Base-by-base conservation (phyloP, 495 filamentous ascomycete species). In the Eremomyces bilateralis region DNA sequence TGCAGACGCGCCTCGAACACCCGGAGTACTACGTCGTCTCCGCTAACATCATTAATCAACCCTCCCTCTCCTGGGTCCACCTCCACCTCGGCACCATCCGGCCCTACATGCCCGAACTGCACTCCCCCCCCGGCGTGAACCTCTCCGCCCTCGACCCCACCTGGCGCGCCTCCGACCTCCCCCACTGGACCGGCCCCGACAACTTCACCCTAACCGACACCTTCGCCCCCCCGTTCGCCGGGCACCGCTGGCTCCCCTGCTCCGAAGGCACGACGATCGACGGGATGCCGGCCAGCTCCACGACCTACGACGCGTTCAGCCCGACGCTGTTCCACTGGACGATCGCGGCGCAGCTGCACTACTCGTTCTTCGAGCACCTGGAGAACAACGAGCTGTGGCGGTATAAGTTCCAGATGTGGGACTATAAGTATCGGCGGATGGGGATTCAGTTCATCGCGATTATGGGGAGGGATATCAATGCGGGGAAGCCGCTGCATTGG, bases 321-420 rank as follows among this genome's bases (percentile, higher is more conserved):
- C 53, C 53, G 0, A 49, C 47, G 4, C 43, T 61, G 42, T 43
- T 45, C 3, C 52, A 60, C 3, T 68, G 65, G 64, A 58, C 56
- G 4, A 57, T 64, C 13, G 53, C 56, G 34, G 62, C 62, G 2
- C 64, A 68, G 44, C 59, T 64, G 31, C 64, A 69, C 37, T 66
- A 67, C 41, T 65, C 60, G 4, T 61, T 69, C 36, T 49, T 69
- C 10, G 47, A 58, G 16, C 61, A 68, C 36, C 53, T 69, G 1
- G 63, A 67, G 41, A 39, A 46, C 3, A 47, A 55, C 33, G 43
- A 56, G 11, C 40, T 66, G 33, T 40, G 46, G 21, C 53, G 45
- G 12, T 69, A 69, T 43, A 65, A 65, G 35, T 68, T 68, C 40
- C 57, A 64, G 19, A 35, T 60, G 8, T 66, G 57, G 58, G 51